These are phyloP conservation scores for Pyrrhoderma lamaoense DNA, from an alignment of 1,284 basidiomycete species.

Conservation along the genomic window DNA sequence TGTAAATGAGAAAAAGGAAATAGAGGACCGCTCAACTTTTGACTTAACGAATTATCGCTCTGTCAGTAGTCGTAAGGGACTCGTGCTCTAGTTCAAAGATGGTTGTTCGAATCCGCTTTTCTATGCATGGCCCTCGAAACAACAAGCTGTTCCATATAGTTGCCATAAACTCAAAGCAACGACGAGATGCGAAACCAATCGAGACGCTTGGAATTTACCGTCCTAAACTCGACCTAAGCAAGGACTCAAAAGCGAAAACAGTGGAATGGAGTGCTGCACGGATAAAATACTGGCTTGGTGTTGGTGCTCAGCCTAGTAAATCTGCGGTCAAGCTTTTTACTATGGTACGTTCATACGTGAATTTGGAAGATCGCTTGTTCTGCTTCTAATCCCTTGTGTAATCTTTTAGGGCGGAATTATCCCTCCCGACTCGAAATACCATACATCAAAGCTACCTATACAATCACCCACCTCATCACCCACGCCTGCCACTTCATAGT, in stretches of 20 bases:
- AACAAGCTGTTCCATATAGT: constrained; percentile 85
- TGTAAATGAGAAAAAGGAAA: too few relatives aligned
- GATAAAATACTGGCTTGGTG: constrained; percentile 83
- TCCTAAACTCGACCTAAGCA: constrained; percentile 45
- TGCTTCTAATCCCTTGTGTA: background rate
- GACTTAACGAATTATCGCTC: too few relatives aligned
- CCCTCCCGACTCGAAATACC: constrained; percentile 45
- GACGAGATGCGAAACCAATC: constrained; percentile 83
- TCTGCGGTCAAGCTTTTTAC: constrained; percentile 74
- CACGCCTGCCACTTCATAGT: too few relatives aligned
- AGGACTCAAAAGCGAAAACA: constrained; percentile 53
- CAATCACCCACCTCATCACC: too few relatives aligned
- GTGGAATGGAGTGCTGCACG: constrained; percentile 88
- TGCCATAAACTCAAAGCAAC: constrained; percentile 69
- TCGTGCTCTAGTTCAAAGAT: constrained; percentile 33
- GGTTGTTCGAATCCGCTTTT: constrained; percentile 81
- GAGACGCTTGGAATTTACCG: constrained; percentile 88
- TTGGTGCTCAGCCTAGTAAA: constrained; percentile 80
- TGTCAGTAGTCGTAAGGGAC: too few relatives aligned
- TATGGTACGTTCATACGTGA: constrained; percentile 50
- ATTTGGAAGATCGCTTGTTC: constrained; percentile 27
- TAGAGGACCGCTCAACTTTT: too few relatives aligned
- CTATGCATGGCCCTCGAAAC: constrained; percentile 77
- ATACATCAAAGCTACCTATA: constrained; percentile 19
- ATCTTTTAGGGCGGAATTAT: constrained; percentile 39